These are phyloP conservation scores for Orbilia brochopaga DNA, from an alignment of 2,329 filamentous ascomycete species.

Conservation along the genomic window DNA sequence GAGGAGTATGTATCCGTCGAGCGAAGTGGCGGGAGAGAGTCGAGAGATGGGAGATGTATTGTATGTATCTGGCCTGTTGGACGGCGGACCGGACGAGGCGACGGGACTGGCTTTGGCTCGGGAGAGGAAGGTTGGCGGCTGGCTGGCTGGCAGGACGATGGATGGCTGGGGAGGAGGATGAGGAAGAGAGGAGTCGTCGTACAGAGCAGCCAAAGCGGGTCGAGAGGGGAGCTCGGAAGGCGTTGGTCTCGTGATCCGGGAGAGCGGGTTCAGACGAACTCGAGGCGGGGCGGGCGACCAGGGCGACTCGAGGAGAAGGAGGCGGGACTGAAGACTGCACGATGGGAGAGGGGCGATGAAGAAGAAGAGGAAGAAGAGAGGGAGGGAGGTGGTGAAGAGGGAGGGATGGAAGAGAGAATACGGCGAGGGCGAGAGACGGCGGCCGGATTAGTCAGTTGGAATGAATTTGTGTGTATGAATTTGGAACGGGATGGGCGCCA, in stretches of 20 bases:
- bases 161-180: not conserved
- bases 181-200: slow-evolving; percentile 32
- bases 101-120: no score
- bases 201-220: no score
- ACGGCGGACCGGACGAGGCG: not conserved
- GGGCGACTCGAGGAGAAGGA: not conserved
- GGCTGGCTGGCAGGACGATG: slow-evolving; percentile 7
- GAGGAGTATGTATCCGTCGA: no score
- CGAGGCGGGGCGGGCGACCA: not conserved
- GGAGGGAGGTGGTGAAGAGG: not conserved
- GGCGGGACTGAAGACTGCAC: no score
- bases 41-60: not conserved
- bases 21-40: no score
- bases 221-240: slow-evolving; percentile 34
- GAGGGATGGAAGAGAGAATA: not conserved
- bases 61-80: not conserved
- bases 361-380: not conserved
- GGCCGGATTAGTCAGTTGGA: not conserved
- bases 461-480: no score
- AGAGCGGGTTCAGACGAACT: no score
- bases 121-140: no score
- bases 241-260: not conserved
- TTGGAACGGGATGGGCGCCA: not conserved
- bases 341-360: slow-evolving; percentile 1
- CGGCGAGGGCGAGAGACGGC: not conserved